Conservation (phyloP, 768 basidiomycete genomes). For the Macrolepiota fuliginosa region DNA sequence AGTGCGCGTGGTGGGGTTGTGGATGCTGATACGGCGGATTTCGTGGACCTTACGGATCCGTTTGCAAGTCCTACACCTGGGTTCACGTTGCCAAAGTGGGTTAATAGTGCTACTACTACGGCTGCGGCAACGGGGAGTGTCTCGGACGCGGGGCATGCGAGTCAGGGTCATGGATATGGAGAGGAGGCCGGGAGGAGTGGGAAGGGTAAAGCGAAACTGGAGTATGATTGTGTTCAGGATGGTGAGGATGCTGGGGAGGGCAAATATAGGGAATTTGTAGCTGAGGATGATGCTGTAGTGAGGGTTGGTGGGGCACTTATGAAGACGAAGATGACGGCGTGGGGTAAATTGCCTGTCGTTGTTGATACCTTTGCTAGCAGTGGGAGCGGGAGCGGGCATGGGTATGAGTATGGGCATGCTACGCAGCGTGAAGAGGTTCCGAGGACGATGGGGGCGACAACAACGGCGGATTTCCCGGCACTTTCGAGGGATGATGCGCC, state of each 20-base stretch:
- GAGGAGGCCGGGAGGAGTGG: background rate
- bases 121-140: background rate
- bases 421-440: background rate
- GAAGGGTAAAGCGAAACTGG: background rate
- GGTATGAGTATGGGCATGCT: background rate
- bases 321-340: background rate
- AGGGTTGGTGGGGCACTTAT: background rate
- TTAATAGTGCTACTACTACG: background rate
- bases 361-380: background rate
- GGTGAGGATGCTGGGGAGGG: background rate
- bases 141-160: background rate
- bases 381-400: no score
- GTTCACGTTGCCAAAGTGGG: slow-evolving; percentile 4
- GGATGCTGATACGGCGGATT: slow-evolving; percentile 2
- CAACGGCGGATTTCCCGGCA: background rate
- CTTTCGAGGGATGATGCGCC: background rate
- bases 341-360: slow-evolving; percentile 1
- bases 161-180: background rate
- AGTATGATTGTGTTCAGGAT: background rate
- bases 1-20: background rate
- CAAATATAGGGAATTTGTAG: background rate
- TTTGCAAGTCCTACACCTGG: slow-evolving; percentile 13
- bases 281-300: background rate
- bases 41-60: slow-evolving; percentile 11
- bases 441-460: background rate